A percentile compares a stretch with the other conserved stretches of the same genome.
These are phyloP conservation scores for Xanthoceras sorbifolium DNA, from an alignment of 345 rosid genomes.

Conservation along the genomic window DNA sequence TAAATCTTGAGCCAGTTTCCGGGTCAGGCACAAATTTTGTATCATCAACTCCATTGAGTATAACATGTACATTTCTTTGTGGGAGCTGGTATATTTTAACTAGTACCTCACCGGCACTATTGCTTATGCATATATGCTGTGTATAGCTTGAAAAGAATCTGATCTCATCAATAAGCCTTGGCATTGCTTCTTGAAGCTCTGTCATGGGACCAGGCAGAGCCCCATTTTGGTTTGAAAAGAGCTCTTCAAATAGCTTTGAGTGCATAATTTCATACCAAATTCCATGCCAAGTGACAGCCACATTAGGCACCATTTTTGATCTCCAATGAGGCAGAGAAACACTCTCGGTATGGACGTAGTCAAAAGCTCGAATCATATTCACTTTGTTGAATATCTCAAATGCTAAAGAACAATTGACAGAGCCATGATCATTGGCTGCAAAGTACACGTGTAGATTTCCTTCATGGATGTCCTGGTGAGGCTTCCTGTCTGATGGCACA, in stretches of 20 bases:
- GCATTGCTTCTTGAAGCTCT: slow-evolving; percentile 63
- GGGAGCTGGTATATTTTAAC: slow-evolving; percentile 65
- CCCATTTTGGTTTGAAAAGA: slow-evolving; percentile 35
- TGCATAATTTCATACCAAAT: slow-evolving; percentile 79
- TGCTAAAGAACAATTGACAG: slow-evolving; percentile 50
- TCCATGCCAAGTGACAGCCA: slow-evolving; percentile 83
- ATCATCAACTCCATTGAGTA: slow-evolving; percentile 75
- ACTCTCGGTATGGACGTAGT: slow-evolving; percentile 74
- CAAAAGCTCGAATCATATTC: slow-evolving; percentile 40
- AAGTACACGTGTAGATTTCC: slow-evolving; percentile 61
- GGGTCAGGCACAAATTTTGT: slow-evolving; percentile 46
- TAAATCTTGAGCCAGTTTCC: slow-evolving; percentile 38
- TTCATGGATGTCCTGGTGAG: slow-evolving; percentile 40
- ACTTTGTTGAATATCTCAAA: slow-evolving; percentile 55
- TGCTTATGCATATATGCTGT: slow-evolving; percentile 70
- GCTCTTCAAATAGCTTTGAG: slow-evolving; percentile 69
- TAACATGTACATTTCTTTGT: slow-evolving; percentile 54
- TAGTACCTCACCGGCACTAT: slow-evolving; percentile 60
- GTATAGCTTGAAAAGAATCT: slow-evolving; percentile 59
- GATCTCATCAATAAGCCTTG: slow-evolving; percentile 57
- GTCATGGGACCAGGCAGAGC: slow-evolving; percentile 23
- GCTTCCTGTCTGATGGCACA: slow-evolving; percentile 52
- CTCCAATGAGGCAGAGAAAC: slow-evolving; percentile 72
- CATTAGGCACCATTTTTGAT: slow-evolving; percentile 43
- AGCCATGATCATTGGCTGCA: slow-evolving; percentile 62